Base-by-base conservation (phyloP, 2,329 filamentous ascomycete genomes). In the Penicillium occitanis region DNA sequence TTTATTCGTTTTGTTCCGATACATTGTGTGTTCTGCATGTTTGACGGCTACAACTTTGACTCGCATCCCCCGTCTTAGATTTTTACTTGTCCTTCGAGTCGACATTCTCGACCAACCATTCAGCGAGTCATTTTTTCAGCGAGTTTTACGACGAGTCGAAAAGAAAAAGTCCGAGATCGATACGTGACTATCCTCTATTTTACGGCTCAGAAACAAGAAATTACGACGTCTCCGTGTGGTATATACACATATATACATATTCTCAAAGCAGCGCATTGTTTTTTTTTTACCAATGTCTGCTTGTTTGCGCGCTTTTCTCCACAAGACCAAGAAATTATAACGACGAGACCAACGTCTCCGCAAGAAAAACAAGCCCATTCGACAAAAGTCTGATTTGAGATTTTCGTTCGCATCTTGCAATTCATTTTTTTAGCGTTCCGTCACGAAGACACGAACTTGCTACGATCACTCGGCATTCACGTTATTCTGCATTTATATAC, bases 381-480 rank as follows among this genome's bases (percentile, higher is more conserved):
- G 28, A 59, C n/a, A 69, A 69, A 67, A 65, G 66, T 64, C 69
- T 71, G 69, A 64, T 72, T 71, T 65, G 70, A 73, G 70, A 13
- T 55, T 57, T 40, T 40, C 19, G n/a, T 57, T 40, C 11, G 53
- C 33, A 57, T 57, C 30, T 57, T 57, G 53, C 53, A 22, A 58
- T 67, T 70, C 67, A 66, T 65, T 68, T 64, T 68, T 68, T 63
- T 57, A 72, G 70, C 70, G 69, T 73, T 71, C 71, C 65, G 69
- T 73, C 71, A 76, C 74, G 74, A 76, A 68, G 67, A 71, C 69
- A 77, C 75, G 75, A 76, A 67, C 71, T 71, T 71, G 67, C 71
- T 66, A 72, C 72, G 71, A 71, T 72, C 72, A 69, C 50, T 13
- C 35, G 17, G 57, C 57, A 58, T 40, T 33, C 25, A 25, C n/a